phyloP scores from a whole-genome alignment of 2,329 filamentous ascomycete species.

The Ascocoryne sarcoides region DNA sequence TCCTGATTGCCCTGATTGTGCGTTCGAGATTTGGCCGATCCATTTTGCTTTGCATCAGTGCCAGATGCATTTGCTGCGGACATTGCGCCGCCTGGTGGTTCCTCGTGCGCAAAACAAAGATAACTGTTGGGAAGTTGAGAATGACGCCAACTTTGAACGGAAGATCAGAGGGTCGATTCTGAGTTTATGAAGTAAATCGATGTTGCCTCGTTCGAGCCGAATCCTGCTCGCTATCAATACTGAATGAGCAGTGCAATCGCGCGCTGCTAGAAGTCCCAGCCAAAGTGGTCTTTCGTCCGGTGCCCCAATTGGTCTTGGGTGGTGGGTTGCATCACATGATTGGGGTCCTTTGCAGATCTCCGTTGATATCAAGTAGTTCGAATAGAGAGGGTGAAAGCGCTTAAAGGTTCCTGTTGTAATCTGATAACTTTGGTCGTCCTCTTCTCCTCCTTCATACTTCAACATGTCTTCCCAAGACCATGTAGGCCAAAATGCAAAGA shows the following conservation, averaged over 20 bases:
- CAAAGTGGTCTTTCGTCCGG: background rate
- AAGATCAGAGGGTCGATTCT: background rate
- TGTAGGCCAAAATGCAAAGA: slow-evolving; percentile 27
- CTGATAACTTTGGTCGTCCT: background rate
- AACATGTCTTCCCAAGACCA: slow-evolving; percentile 20
- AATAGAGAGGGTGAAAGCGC: too few species aligned
- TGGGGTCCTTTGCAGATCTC: background rate
- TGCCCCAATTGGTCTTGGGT: background rate
- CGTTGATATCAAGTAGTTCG: too few species aligned
- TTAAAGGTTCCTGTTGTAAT: background rate
- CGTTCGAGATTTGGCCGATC: slow-evolving; percentile 33
- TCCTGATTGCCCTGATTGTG: slow-evolving; percentile 50
- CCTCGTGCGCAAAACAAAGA: background rate
- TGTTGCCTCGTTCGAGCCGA: background rate
- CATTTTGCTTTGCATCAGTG: slow-evolving; percentile 29
- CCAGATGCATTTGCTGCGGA: slow-evolving; percentile 34
- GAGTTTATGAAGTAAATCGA: background rate
- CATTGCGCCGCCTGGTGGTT: slow-evolving; percentile 20
- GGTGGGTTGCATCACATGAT: background rate
- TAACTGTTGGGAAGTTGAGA: background rate
- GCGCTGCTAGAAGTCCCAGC: background rate
- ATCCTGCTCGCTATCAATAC: background rate
- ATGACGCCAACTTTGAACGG: background rate
- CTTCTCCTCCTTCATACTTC: background rate
- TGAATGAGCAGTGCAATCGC: background rate